phyloP scores from a whole-genome alignment of 176 grass and related monocot species.

The Rhynchospora tenuis region DNA sequence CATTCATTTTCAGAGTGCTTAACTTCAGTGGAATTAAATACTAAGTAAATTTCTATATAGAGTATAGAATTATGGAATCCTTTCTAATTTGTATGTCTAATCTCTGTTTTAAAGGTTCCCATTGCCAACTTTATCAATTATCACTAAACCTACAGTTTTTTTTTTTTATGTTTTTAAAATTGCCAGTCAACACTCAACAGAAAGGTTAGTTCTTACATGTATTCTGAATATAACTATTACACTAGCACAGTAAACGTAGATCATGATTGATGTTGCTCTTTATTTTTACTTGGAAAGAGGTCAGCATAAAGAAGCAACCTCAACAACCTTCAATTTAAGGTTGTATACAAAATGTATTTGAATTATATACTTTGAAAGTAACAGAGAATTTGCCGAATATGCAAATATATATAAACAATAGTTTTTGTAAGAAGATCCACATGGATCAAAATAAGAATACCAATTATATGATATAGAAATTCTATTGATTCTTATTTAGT shows the following conservation, averaged over 20 bases:
- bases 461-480: not conserved
- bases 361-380: not conserved
- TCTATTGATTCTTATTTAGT: slow-evolving; percentile 10
- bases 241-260: not conserved
- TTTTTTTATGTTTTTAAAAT: not conserved
- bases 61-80: not conserved
- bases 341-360: not conserved
- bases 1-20: not conserved
- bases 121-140: not conserved
- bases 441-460: not conserved
- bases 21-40: not conserved
- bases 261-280: not conserved
- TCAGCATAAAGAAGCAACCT: not conserved
- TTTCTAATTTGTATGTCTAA: not conserved
- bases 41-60: not conserved
- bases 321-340: not conserved
- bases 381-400: not conserved
- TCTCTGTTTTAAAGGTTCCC: not conserved
- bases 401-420: not conserved
- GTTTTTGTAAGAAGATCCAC: not conserved
- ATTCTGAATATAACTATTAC: not conserved
- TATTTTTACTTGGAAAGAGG: not conserved
- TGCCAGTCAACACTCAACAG: not conserved
- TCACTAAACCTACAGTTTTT: not conserved
- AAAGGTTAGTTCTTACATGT: not conserved